Evolutionary conservation across 148 eudicot species (phyloP), one percentile per base, ranked within the genome.

Genomic region (Linanthus parryae): DNA sequence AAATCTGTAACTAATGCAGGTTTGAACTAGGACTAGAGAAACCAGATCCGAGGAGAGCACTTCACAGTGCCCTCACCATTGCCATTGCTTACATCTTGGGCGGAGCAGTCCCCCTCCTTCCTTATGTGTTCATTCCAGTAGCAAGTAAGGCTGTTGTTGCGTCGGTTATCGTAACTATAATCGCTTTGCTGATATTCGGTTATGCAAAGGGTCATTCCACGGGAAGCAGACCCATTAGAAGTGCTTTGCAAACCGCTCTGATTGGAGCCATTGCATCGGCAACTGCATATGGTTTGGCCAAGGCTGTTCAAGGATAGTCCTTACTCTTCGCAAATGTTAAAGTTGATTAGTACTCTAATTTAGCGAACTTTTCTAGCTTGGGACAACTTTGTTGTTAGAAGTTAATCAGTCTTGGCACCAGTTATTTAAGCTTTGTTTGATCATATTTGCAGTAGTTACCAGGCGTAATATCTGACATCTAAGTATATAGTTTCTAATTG

Each of bases 201-300:
- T 91, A 74, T 14, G 94, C 82, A 0, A 91, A 91, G 56, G 97
- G 97, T 16, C 49, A 57, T 58, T 86, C 78, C 64, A 91, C 95
- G 0, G 97, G 94, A 3, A 75, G 51, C 62, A 78, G 46, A 34
- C 95, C 97, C 0, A 2, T 86, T 0, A 64, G 25, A 49, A 86
- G 94, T 11, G 95, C 97, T 27, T 30, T 91, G 17, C 82, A 91
- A 41, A 91, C 97, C 2, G 79, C 94, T 2, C 62, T 91, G 6
- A 91, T 91, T 4, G 97, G 95, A 56, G 97, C 97, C 20, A 26
- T 91, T 8, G 97, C 95, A 23, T 91, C 97, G 25, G 97, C 97
- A 23, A 95, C 95, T 35, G 97, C 97, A 11, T 91, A 65, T 56
- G 97, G 86, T 58, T 69, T 91, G 94, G 97, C 97, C 45, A 91